Base-by-base conservation (phyloP, 352 stramenopile species). In the Pythium rhizo-oryzae region DNA sequence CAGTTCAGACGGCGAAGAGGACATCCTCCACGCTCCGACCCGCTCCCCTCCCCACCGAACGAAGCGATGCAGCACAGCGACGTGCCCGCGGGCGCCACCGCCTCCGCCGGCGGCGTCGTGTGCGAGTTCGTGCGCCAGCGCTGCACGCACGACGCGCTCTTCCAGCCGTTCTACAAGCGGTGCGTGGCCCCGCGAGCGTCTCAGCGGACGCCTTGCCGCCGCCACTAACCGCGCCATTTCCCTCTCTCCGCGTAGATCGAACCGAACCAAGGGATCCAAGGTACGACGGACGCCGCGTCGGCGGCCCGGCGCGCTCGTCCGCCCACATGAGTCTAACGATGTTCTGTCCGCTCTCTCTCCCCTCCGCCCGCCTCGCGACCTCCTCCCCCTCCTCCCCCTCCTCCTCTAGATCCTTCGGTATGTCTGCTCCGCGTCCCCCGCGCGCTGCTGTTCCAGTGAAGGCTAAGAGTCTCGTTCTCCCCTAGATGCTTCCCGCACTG, bases 401-500 rank as follows among this genome's bases (percentile, higher is more conserved):
- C 15, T 39, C 16, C 19, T 52, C 2, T 62, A 62, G 55, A 62
- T 62, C 44, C 55, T 62, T n/a, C 37, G 55, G 55, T 62, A 49
- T 37, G 55, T 18, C 37, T 46, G 12, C 30, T 46, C 54, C n/a
- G 11, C 35, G n/a, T 19, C 35, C 4, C 15, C 4, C 37, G 41
- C 37, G 30, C n/a, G 16, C 19, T 21, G 23, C 37, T n/a, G 9
- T 52, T 19, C 15, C 15, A 13, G n/a, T 51, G n/a, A n/a, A n/a
- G n/a, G n/a, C n/a, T n/a, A n/a, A n/a, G n/a, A n/a, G n/a, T n/a
- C n/a, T n/a, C n/a, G 19, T 37, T n/a, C n/a, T 13, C 44, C 68
- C 37, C 85, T 56, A 76, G 81, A 50, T 90, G 79, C 70, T 90
- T 89, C 64, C 80, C 82, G 15, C 80, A 90, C 59, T 90, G 82